A percentile compares a stretch with the other conserved stretches of the same genome.
Evolutionary conservation across 768 basidiomycete species (phyloP).

Genomic region (Leccinum fibrillosum): DNA sequence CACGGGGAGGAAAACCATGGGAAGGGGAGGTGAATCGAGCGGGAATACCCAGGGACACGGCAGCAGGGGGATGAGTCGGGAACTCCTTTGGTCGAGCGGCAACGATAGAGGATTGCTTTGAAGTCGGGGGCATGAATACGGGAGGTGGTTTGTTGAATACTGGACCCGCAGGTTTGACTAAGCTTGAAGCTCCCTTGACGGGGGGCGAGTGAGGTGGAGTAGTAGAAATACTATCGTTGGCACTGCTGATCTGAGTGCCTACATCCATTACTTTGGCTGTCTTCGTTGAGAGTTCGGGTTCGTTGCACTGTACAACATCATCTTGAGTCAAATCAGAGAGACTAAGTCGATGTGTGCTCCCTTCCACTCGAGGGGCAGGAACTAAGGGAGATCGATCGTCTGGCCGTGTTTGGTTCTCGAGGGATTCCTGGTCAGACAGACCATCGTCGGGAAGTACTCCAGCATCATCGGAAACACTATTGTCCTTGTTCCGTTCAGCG

Average conservation of each 20-base stretch:
- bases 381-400: neutral
- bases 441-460: slow-evolving; percentile 26
- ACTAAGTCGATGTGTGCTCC: slow-evolving; percentile 42
- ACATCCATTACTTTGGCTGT: slow-evolving; percentile 6
- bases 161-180: slow-evolving; percentile 38
- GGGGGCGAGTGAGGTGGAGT: slow-evolving; percentile 61
- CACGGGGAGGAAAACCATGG: slow-evolving; percentile 14
- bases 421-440: slow-evolving; percentile 5
- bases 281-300: slow-evolving; percentile 23
- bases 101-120: slow-evolving; percentile 11
- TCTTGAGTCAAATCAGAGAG: slow-evolving; percentile 57
- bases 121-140: slow-evolving; percentile 25
- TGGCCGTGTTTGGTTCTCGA: neutral
- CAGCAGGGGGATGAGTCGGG: slow-evolving; percentile 35
- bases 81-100: slow-evolving; percentile 27
- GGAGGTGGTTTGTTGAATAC: slow-evolving; percentile 57
- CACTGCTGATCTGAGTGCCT: neutral
- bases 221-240: slow-evolving; percentile 44
- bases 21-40: slow-evolving; percentile 31
- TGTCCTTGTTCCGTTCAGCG: slow-evolving; percentile 57
- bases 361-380: slow-evolving; percentile 1
- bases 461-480: slow-evolving; percentile 26
- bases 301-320: slow-evolving; percentile 21
- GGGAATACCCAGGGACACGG: slow-evolving; percentile 46
- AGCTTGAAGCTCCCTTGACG: slow-evolving; percentile 19